phyloP scores from a whole-genome alignment of 2,329 filamentous ascomycete genomes.

The Diaporthe sp. region DNA sequence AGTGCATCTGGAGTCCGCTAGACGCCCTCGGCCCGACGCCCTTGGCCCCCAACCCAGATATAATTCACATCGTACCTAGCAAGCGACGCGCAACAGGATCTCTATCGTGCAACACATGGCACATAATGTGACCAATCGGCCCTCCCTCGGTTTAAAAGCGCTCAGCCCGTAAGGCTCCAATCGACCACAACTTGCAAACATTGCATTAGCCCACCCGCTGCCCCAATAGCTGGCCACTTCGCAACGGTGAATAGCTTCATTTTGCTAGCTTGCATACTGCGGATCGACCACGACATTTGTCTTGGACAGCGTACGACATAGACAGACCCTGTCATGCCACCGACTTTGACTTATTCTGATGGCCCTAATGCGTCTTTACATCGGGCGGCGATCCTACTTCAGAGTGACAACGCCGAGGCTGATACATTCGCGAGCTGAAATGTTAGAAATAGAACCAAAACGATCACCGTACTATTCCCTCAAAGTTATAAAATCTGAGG shows the following conservation, averaged over 20 bases:
- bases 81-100: neutral
- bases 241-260: neutral
- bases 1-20: neutral
- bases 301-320: neutral
- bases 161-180: slow-evolving; percentile 6
- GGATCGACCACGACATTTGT: neutral
- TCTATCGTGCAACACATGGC: neutral
- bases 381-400: neutral
- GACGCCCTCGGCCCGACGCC: neutral
- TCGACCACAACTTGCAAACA: too few species aligned
- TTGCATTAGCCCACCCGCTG: neutral
- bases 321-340: neutral
- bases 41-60: neutral
- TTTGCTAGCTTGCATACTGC: neutral
- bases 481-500: neutral
- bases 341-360: neutral
- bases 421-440: neutral
- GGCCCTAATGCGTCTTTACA: neutral
- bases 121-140: neutral
- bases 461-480: neutral
- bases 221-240: neutral
- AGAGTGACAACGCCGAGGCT: neutral
- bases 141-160: neutral
- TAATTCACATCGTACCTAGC: neutral
- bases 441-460: neutral